These are phyloP conservation scores for Agrostemma githago DNA, from an alignment of 148 eudicot species.

Conservation along the genomic window DNA sequence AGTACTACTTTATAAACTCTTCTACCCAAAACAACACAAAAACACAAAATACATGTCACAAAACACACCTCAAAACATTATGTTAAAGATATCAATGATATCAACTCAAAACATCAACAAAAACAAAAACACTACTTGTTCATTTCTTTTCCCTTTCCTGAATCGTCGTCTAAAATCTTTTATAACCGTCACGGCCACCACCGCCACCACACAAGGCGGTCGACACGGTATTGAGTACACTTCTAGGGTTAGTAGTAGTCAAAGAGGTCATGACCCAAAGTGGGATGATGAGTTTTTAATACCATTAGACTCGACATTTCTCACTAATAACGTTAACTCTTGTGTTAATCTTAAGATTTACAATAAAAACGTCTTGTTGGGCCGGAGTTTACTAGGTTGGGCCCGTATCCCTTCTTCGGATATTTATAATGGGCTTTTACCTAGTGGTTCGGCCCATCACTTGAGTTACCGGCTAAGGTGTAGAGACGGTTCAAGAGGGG, in stretches of 20 bases:
- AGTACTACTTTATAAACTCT: background rate
- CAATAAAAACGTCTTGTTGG: slow-evolving; percentile 33
- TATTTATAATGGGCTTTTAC: slow-evolving; percentile 32
- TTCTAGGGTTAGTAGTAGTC: slow-evolving; percentile 41
- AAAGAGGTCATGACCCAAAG: slow-evolving; percentile 45
- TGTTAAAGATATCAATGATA: slow-evolving; percentile 43
- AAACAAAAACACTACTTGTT: slow-evolving; percentile 5
- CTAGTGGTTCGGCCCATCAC: slow-evolving; percentile 31
- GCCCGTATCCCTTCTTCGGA: slow-evolving; percentile 47
- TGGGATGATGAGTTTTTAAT: slow-evolving; percentile 59
- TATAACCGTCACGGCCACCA: slow-evolving; percentile 35
- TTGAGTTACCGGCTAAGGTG: slow-evolving; percentile 52
- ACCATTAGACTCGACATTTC: slow-evolving; percentile 35
- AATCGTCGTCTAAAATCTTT: slow-evolving; percentile 35
- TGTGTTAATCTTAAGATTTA: slow-evolving; percentile 37
- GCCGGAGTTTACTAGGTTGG: slow-evolving; percentile 49
- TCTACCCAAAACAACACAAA: background rate
- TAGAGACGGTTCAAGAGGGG: slow-evolving; percentile 54
- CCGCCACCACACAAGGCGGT: background rate
- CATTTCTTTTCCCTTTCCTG: slow-evolving; percentile 27
- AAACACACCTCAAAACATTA: background rate
- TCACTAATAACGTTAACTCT: slow-evolving; percentile 18
- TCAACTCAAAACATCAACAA: slow-evolving; percentile 56
- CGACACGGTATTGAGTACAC: slow-evolving; percentile 31
- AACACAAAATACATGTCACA: background rate